Conservation (phyloP, 176 grass and related monocot genomes). For the Zoysia pacifica region DNA sequence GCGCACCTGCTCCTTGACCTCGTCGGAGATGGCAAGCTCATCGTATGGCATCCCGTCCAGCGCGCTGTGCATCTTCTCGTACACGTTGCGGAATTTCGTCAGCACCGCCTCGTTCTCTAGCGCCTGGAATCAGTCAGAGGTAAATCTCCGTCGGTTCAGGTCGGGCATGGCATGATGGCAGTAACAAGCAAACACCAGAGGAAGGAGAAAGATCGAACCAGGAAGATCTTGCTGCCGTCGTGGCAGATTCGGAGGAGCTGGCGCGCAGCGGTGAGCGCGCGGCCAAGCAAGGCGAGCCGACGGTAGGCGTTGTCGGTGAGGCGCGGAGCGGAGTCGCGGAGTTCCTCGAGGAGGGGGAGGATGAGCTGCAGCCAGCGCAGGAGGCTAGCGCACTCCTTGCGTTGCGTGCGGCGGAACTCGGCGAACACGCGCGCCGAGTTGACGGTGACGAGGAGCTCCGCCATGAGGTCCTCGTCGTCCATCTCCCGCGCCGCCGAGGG, state of each 20-base stretch:
- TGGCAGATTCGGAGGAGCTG: slow-evolving; percentile 67
- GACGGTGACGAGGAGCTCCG: slow-evolving; percentile 53
- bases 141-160: not conserved
- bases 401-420: slow-evolving; percentile 55
- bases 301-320: slow-evolving; percentile 55
- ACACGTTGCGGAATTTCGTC: slow-evolving; percentile 52
- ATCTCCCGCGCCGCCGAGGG: slow-evolving; percentile 41
- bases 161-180: not conserved
- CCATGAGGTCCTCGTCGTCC: slow-evolving; percentile 66
- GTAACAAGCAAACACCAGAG: not conserved
- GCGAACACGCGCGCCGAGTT: slow-evolving; percentile 57
- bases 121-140: slow-evolving; percentile 41
- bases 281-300: slow-evolving; percentile 43
- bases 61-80: slow-evolving; percentile 62
- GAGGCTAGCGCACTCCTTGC: slow-evolving; percentile 65
- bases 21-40: slow-evolving; percentile 66
- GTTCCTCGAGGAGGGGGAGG: slow-evolving; percentile 70
- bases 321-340: slow-evolving; percentile 41
- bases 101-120: slow-evolving; percentile 57
- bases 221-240: slow-evolving; percentile 82
- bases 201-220: slow-evolving; percentile 37
- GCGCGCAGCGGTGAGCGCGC: slow-evolving; percentile 47
- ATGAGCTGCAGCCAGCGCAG: slow-evolving; percentile 74
- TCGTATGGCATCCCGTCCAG: slow-evolving; percentile 64
- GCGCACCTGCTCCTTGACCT: slow-evolving; percentile 71